Evolutionary conservation across 129 eudicot genomes (phyloP).

Genomic region (Lactuca sativa): DNA sequence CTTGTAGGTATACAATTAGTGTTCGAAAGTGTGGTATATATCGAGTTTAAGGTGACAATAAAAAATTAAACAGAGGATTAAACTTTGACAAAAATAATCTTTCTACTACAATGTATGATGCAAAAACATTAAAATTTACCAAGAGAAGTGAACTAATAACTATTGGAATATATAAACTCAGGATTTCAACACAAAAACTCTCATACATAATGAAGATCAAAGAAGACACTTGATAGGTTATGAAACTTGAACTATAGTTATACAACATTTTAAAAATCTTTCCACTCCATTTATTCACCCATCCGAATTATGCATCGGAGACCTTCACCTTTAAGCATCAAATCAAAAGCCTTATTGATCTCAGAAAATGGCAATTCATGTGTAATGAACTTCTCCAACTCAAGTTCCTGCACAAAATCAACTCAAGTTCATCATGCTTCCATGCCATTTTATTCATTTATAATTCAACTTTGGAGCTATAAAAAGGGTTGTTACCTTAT

Average conservation of each 20-base stretch:
- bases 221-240: too few species aligned
- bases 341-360: constrained; percentile 47
- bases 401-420: too few species aligned
- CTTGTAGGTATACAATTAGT: too few species aligned
- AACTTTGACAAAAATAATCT: neutral
- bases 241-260: too few species aligned
- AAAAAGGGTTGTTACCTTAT: constrained; percentile 42
- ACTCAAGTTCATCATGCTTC: too few species aligned
- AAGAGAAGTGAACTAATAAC: neutral
- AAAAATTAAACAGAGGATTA: neutral
- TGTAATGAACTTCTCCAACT: constrained; percentile 45
- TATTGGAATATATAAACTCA: neutral
- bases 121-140: too few species aligned
- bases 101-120: too few species aligned
- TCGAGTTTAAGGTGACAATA: neutral
- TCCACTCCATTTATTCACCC: constrained; percentile 22
- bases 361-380: constrained; percentile 45
- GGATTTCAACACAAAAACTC: too few species aligned
- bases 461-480: neutral
- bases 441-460: too few species aligned
- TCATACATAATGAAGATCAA: too few species aligned
- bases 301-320: constrained; percentile 47
- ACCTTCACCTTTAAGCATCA: constrained; percentile 50
- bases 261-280: neutral
- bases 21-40: neutral